A percentile compares a stretch with the other conserved stretches of the same genome.
Evolutionary conservation across 2,329 filamentous ascomycete species (phyloP).

Genomic region (Zymoseptoria ardabiliae): DNA sequence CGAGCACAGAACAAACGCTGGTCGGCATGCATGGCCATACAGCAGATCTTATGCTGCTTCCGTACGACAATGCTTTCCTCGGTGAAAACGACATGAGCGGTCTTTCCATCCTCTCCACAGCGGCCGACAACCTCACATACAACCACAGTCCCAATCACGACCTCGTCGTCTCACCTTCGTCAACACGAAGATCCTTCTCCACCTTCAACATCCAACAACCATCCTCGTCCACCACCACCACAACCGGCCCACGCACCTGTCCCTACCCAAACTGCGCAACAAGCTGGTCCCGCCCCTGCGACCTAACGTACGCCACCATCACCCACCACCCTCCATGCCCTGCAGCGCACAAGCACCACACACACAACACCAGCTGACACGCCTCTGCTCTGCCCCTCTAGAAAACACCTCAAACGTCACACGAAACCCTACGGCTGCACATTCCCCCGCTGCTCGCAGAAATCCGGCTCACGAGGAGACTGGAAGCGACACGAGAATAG

Average conservation of each 20-base stretch:
- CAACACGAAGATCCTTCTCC: neutral
- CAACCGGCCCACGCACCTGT: neutral
- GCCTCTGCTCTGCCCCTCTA: constrained; percentile 30
- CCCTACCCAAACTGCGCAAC: constrained; percentile 17
- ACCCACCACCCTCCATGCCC: constrained; percentile 2
- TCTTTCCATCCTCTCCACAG: neutral
- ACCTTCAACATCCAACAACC: neutral
- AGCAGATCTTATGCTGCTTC: neutral
- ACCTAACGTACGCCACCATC: constrained; percentile 29
- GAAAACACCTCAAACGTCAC: constrained; percentile 81
- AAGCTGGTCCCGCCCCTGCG: constrained; percentile 30
- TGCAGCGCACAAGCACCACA: neutral
- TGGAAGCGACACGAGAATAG: constrained; percentile 86
- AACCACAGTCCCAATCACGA: neutral
- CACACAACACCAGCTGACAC: neutral
- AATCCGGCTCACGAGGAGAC: constrained; percentile 87
- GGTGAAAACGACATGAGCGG: neutral
- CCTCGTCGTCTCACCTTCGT: neutral
- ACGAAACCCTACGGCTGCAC: constrained; percentile 77
- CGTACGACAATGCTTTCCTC: neutral
- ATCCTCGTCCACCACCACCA: neutral
- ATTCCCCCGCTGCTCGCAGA: constrained; percentile 58
- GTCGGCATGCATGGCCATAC: constrained; percentile 11
- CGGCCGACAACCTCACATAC: neutral
- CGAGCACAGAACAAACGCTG: constrained; percentile 3